These are phyloP conservation scores for Neurospora sp. DNA, from an alignment of 495 filamentous ascomycete species.

Conservation along the genomic window DNA sequence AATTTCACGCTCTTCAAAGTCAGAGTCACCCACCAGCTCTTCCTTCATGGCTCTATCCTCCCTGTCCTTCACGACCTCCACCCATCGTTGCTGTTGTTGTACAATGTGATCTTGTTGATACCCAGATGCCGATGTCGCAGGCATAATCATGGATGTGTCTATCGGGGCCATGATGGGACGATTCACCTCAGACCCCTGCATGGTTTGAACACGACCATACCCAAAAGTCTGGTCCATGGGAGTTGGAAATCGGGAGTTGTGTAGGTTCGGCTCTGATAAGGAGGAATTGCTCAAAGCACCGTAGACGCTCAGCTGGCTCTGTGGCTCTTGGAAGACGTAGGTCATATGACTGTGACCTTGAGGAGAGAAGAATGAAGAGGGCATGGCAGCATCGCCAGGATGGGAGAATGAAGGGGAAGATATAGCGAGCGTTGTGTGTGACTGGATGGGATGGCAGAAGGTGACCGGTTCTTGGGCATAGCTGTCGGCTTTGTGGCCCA, in stretches of 20 bases:
- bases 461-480: neutral
- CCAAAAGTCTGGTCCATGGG: neutral
- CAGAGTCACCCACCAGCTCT: neutral
- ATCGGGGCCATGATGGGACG: neutral
- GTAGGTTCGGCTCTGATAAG: neutral
- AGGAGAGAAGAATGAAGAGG: neutral
- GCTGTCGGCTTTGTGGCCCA: neutral
- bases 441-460: neutral
- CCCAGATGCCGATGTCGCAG: neutral
- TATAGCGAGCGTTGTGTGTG: neutral
- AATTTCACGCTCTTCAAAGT: neutral
- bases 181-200: neutral
- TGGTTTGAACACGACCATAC: neutral
- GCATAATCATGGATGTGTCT: neutral
- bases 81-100: neutral
- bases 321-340: neutral
- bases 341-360: neutral
- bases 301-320: neutral
- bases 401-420: neutral
- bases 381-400: neutral
- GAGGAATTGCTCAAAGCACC: neutral
- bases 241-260: neutral
- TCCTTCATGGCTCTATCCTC: neutral
- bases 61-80: neutral
- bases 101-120: neutral